Evolutionary conservation across 345 rosid genomes (phyloP).

Genomic region (Rhizophora apiculata): DNA sequence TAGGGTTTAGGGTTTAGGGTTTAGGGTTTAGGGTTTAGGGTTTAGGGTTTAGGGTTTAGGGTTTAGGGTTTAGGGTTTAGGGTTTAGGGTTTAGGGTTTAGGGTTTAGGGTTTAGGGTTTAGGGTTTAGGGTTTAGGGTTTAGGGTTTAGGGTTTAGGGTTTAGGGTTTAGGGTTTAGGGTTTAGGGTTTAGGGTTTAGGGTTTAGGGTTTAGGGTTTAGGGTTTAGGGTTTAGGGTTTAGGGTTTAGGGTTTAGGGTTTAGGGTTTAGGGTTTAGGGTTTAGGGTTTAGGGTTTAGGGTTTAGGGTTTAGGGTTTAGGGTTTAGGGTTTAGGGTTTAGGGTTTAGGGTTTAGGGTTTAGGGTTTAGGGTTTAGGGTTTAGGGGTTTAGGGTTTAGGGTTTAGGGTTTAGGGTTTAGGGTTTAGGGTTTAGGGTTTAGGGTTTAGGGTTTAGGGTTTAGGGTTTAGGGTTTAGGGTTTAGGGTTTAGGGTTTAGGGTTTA

Average conservation of each 20-base stretch:
- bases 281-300: slow-evolving; percentile 31
- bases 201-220: slow-evolving; percentile 30
- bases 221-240: slow-evolving; percentile 30
- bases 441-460: slow-evolving; percentile 30
- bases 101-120: slow-evolving; percentile 32
- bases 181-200: slow-evolving; percentile 30
- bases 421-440: slow-evolving; percentile 31
- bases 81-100: slow-evolving; percentile 30
- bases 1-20: slow-evolving; percentile 31
- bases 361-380: slow-evolving; percentile 29
- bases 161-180: slow-evolving; percentile 32
- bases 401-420: slow-evolving; percentile 32
- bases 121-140: slow-evolving; percentile 29
- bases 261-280: slow-evolving; percentile 29
- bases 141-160: slow-evolving; percentile 31
- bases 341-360: slow-evolving; percentile 27
- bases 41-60: slow-evolving; percentile 30
- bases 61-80: slow-evolving; percentile 30
- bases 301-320: slow-evolving; percentile 30
- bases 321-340: slow-evolving; percentile 8
- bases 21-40: slow-evolving; percentile 32
- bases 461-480: slow-evolving; percentile 30
- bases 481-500: slow-evolving; percentile 31
- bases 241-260: slow-evolving; percentile 32
- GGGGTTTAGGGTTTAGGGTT: slow-evolving; percentile 28